These are phyloP conservation scores for Ustilago lituana DNA, from an alignment of 1,284 basidiomycete species.

Conservation along the genomic window DNA sequence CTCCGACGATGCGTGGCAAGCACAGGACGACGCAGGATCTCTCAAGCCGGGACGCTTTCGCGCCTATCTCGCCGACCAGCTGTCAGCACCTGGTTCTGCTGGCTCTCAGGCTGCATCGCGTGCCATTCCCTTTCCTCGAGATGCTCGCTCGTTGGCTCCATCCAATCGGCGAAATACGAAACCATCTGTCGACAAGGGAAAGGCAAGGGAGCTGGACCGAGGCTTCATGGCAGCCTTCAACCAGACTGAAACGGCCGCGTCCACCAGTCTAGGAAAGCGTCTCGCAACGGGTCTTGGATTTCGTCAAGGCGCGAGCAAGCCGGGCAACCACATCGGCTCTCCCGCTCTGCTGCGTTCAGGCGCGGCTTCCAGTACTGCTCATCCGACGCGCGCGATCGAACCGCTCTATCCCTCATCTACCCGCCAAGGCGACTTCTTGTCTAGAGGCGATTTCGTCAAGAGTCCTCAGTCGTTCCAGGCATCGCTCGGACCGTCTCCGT, in stretches of 20 bases:
- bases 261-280: constrained; percentile 34
- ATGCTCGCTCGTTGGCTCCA: constrained; percentile 1
- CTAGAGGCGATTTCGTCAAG: background rate
- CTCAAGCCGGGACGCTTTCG: constrained; percentile 50
- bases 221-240: constrained; percentile 31
- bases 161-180: constrained; percentile 12
- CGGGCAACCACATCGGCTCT: constrained; percentile 1
- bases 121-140: constrained; percentile 33
- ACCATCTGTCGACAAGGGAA: constrained; percentile 25
- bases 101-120: constrained; percentile 12
- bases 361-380: background rate
- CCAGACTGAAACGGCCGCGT: constrained; percentile 13
- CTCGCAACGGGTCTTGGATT: constrained; percentile 36
- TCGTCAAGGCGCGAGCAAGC: constrained; percentile 20
- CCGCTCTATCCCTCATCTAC: constrained; percentile 14
- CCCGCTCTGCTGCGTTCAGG: constrained; percentile 7
- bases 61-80: constrained; percentile 47
- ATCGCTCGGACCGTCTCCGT: constrained; percentile 30
- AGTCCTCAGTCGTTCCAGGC: constrained; percentile 5
- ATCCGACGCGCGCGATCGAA: constrained; percentile 13
- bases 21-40: constrained; percentile 46
- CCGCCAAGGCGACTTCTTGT: background rate
- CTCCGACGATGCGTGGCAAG: constrained; percentile 49
- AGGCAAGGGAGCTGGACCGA: constrained; percentile 18
- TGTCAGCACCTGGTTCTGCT: constrained; percentile 5